Conservation (phyloP, 176 grass and related monocot genomes). For the Pontederia crassipes region DNA sequence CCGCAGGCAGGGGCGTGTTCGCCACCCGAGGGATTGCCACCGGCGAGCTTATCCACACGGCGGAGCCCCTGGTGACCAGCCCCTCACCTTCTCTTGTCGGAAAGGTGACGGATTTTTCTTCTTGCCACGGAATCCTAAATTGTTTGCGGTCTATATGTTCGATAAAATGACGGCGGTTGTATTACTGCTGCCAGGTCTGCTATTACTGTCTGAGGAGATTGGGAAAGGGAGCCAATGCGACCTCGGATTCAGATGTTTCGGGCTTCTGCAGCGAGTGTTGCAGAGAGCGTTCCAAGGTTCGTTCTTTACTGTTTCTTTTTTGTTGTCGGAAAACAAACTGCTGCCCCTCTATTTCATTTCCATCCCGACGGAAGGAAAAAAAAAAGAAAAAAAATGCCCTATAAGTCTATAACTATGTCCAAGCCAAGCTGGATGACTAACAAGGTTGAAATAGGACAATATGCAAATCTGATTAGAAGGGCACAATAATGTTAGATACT, state of each 20-base stretch:
- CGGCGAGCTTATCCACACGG: constrained; percentile 66
- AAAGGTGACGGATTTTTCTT: constrained; percentile 32
- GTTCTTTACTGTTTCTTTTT: constrained; percentile 1
- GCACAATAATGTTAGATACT: too few relatives aligned
- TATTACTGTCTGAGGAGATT: constrained; percentile 64
- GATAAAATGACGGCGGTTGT: background rate
- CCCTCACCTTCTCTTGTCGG: constrained; percentile 41
- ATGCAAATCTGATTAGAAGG: too few relatives aligned
- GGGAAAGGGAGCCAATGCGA: background rate
- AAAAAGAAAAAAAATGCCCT: too few relatives aligned
- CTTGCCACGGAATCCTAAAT: background rate
- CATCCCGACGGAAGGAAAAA: too few relatives aligned
- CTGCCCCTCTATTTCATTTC: too few relatives aligned
- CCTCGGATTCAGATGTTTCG: background rate
- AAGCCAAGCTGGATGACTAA: too few relatives aligned
- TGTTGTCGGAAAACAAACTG: too few relatives aligned
- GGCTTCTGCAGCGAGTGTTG: constrained; percentile 68
- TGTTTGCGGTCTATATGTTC: background rate
- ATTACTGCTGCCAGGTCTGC: constrained; percentile 47
- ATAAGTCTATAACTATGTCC: too few relatives aligned
- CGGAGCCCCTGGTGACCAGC: constrained; percentile 52
- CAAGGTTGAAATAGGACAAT: too few relatives aligned
- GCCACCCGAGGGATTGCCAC: constrained; percentile 39
- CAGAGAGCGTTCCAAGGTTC: constrained; percentile 49
- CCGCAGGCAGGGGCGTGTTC: constrained; percentile 64